These are phyloP conservation scores for Talaromyces albobiverticillius DNA, from an alignment of 2,329 filamentous ascomycete species.

Conservation along the genomic window DNA sequence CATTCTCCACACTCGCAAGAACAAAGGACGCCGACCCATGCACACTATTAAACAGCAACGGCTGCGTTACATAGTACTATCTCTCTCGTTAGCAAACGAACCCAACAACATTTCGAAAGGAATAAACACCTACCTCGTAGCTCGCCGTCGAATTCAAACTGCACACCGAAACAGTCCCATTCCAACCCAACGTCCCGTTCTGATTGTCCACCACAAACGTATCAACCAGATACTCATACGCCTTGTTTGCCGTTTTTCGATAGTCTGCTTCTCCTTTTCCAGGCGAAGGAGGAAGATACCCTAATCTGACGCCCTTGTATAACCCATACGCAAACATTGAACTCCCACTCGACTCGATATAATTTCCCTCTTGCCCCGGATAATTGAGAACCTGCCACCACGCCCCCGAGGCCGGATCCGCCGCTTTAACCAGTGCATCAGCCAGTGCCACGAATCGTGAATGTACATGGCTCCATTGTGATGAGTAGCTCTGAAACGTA, in stretches of 20 bases:
- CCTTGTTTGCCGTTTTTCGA: constrained; percentile 40
- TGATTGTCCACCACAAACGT: constrained; percentile 47
- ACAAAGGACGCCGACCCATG: constrained; percentile 25
- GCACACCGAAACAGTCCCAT: constrained; percentile 53
- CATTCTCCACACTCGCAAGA: constrained; percentile 25
- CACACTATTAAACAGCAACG: constrained; percentile 25
- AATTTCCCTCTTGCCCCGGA: constrained; percentile 52
- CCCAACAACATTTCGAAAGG: neutral
- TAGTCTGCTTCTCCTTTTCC: too few species aligned
- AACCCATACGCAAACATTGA: constrained; percentile 58
- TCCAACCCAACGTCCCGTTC: constrained; percentile 50
- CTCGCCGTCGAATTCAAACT: constrained; percentile 49
- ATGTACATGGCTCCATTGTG: constrained; percentile 34
- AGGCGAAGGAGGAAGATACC: constrained; percentile 28
- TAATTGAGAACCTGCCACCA: constrained; percentile 61
- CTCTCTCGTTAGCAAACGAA: constrained; percentile 1
- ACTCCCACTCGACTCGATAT: constrained; percentile 58
- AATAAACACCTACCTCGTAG: constrained; percentile 47
- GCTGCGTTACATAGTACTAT: constrained; percentile 26
- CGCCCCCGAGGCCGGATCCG: constrained; percentile 45
- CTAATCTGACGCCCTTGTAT: constrained; percentile 45
- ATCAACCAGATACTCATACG: constrained; percentile 43
- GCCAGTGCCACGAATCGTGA: constrained; percentile 43
- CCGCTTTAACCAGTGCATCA: constrained; percentile 40
- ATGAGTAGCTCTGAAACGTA: constrained; percentile 31